Evolutionary conservation across 371 early-diverging fungal genomes (phyloP).

Genomic region (Mortierella sp.): DNA sequence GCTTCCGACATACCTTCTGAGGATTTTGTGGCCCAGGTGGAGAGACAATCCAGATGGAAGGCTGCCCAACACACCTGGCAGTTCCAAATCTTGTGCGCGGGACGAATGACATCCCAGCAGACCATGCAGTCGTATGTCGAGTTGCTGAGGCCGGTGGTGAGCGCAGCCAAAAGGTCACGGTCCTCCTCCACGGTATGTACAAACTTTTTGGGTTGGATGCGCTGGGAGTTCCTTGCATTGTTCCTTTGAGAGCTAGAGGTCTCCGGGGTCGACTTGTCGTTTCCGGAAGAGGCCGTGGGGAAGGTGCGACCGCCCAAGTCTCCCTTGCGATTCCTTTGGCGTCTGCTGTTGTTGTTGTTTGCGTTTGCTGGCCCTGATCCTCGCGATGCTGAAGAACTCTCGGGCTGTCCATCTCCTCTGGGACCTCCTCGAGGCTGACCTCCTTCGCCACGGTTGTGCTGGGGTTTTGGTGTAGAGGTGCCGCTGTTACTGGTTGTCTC

Average conservation of each 20-base stretch:
- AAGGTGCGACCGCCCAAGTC: slow-evolving; percentile 42
- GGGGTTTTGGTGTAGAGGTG: slow-evolving; percentile 17
- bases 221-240: slow-evolving; percentile 8
- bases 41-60: slow-evolving; percentile 86
- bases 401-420: slow-evolving; percentile 12
- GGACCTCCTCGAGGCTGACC: not conserved
- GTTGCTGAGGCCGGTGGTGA: slow-evolving; percentile 73
- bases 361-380: not conserved
- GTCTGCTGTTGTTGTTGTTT: slow-evolving; percentile 26
- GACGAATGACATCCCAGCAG: slow-evolving; percentile 86
- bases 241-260: slow-evolving; percentile 17
- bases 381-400: slow-evolving; percentile 21
- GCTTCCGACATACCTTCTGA: slow-evolving; percentile 61
- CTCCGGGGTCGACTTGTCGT: slow-evolving; percentile 19
- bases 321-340: slow-evolving; percentile 36
- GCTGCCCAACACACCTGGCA: slow-evolving; percentile 91
- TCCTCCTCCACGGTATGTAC: slow-evolving; percentile 43
- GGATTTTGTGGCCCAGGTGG: slow-evolving; percentile 82
- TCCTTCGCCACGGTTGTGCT: slow-evolving; percentile 14
- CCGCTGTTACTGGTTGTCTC: slow-evolving; percentile 8
- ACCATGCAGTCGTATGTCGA: slow-evolving; percentile 94
- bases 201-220: slow-evolving; percentile 22
- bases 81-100: slow-evolving; percentile 80
- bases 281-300: not conserved
- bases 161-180: slow-evolving; percentile 70